These are phyloP conservation scores for Lichtheimia ramosa DNA, from an alignment of 371 early-diverging fungal species.

Conservation along the genomic window DNA sequence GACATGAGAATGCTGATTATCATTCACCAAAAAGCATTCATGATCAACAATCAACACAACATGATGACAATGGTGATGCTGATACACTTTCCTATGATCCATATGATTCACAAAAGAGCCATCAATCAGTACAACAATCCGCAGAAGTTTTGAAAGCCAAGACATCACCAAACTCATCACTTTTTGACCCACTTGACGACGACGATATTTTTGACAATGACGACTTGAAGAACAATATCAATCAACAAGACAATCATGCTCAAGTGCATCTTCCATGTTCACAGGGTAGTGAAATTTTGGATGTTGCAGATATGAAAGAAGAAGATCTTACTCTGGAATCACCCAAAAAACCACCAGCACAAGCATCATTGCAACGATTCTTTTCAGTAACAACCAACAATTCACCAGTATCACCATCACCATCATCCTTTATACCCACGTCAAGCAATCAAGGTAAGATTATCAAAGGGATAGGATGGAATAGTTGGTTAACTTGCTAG, in stretches of 20 bases:
- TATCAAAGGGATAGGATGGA: too few species aligned
- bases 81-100: background rate
- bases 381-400: too few species aligned
- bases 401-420: too few species aligned
- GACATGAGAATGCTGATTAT: too few species aligned
- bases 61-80: background rate
- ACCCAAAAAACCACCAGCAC: background rate
- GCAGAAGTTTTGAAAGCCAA: background rate
- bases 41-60: too few species aligned
- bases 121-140: background rate
- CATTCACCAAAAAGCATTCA: too few species aligned
- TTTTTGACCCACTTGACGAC: background rate
- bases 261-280: background rate
- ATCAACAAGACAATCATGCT: too few species aligned
- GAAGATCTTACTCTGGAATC: background rate
- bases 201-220: background rate
- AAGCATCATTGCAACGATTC: too few species aligned
- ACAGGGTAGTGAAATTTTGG: background rate
- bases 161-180: background rate
- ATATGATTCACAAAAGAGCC: background rate
- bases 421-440: too few species aligned
- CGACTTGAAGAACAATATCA: too few species aligned
- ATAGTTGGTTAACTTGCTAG: too few species aligned
- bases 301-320: background rate
- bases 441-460: too few species aligned